Evolutionary conservation across 192 early-diverging fungal species (phyloP).

Genomic region (Coemansia sp.): DNA sequence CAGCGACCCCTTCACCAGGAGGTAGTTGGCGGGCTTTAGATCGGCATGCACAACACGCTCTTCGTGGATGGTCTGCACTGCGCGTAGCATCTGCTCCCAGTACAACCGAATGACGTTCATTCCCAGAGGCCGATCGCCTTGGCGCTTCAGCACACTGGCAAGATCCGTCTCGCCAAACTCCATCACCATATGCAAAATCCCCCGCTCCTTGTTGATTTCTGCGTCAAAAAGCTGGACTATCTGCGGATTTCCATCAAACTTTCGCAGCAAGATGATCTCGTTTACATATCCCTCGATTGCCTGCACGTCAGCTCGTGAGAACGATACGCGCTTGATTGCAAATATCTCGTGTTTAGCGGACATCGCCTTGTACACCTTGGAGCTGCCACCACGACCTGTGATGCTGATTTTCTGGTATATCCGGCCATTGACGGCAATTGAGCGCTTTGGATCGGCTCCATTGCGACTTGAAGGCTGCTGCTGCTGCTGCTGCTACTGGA

Average conservation of each 20-base stretch:
- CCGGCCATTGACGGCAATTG: constrained; percentile 47
- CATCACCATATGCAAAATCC: constrained; percentile 75
- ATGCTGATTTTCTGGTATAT: constrained; percentile 55
- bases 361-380: constrained; percentile 89
- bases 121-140: constrained; percentile 58
- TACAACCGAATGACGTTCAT: constrained; percentile 77
- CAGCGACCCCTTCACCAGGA: constrained; percentile 78
- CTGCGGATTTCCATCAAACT: constrained; percentile 62
- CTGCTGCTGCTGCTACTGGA: constrained; percentile 7
- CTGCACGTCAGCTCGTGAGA: constrained; percentile 64
- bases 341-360: constrained; percentile 62
- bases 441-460: constrained; percentile 38
- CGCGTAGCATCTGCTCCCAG: constrained; percentile 92
- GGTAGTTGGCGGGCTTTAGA: constrained; percentile 95
- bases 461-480: constrained; percentile 1
- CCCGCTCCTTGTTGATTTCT: constrained; percentile 65
- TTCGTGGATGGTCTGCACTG: constrained; percentile 85
- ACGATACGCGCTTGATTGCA: constrained; percentile 84
- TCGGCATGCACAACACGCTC: constrained; percentile 89
- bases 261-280: constrained; percentile 76
- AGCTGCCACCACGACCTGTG: constrained; percentile 84
- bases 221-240: constrained; percentile 80
- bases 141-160: constrained; percentile 59
- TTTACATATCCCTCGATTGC: constrained; percentile 76
- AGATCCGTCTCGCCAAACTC: constrained; percentile 92